Base-by-base conservation (phyloP, 73 alveolate species). In the Stentor roeselii region DNA sequence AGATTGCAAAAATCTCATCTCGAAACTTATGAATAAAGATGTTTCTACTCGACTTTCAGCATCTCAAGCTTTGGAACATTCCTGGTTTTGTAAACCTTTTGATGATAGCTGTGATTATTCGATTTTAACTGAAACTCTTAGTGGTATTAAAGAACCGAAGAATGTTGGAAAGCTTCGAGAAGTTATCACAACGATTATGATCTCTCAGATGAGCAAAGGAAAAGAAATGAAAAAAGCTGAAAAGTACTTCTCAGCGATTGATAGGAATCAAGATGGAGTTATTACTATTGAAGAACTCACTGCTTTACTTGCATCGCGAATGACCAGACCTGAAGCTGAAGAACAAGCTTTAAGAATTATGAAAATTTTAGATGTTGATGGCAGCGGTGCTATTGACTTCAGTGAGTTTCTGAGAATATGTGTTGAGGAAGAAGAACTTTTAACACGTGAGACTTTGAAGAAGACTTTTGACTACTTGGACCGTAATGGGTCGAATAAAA, bases 61-160 rank as follows among this genome's bases (percentile, higher is more conserved):
- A 0, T 67, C 80, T 34, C 80, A 67, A 67, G 80, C 80, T 21
- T 34, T 67, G 27, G 37, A 21, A 40, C 80, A 67, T 2, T 40
- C 80, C 0, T 67, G 80, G 80, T 34, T 50, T 50, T 50, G 21
- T 50, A 50, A 50, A 6, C 67, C 67, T 21, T 6, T 11, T 11
- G 67, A 50, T 21, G 67, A 50, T 11, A 50, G 67, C 21, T 50
- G 67, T 50, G 67, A 50, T 50, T 50, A 50, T 50, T 50, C 67
- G 6, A 6, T 50, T 11, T 21, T 50, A 50, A 21, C 67, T 11
- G 67, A 50, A 50, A 50, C 67, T 50, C 67, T 50, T 50, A 50
- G 21, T 50, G 21, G 67, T 50, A 50, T 50, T 21, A 50, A 50
- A 50, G 67, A 50, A 50, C 67, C 67, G 6, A 6, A 50, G 21